Base-by-base conservation (phyloP, 202 grass and related monocot species). In the Zoysia matrella region DNA sequence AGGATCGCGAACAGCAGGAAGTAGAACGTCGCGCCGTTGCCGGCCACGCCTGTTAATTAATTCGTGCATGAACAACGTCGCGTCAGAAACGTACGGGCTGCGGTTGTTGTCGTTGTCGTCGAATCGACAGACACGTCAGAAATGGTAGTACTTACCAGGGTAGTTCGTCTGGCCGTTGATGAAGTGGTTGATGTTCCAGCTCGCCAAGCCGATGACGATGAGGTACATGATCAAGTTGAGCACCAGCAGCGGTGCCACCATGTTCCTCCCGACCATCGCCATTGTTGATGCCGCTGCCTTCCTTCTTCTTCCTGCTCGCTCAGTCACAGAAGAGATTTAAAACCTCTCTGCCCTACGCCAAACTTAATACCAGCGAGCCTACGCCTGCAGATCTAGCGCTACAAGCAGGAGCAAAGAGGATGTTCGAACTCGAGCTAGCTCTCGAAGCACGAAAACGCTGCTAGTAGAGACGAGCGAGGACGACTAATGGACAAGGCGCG, bases 171-270 rank as follows among this genome's bases (percentile, higher is more conserved):
- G 55, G 12, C 92, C 92, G 79, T 95, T 95, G 75, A 95, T 95
- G 76, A 86, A 88, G 86, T 94, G 88, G 71, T 95, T 92, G 63
- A 95, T 72, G 74, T 85, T 85, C 90, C 90, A 92, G 77, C 92
- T 95, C 2, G 92, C 89, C 66, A 95, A 90, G 5, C 92, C 87
- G 69, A 95, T 60, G 22, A 95, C 89, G 62, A 95, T 2, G 44
- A 92, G 2, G 81, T 95, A 95, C 92, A 92, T 90, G 73, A 95
- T 69, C 36, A 95, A 82, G 74, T 95, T 92, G 2, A 95, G 54
- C 76, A 95, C 89, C 89, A 95, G 6, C 13, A 95, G 80, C 49
- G 92, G 92, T 43, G 87, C 89, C 41, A 89, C 45, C 81, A 91
- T 86, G 66, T 68, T 88, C 60, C 85, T 86, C 2, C 89, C 89